Base-by-base conservation (phyloP, 1,284 basidiomycete genomes). In the Spongispora temasekensis region DNA sequence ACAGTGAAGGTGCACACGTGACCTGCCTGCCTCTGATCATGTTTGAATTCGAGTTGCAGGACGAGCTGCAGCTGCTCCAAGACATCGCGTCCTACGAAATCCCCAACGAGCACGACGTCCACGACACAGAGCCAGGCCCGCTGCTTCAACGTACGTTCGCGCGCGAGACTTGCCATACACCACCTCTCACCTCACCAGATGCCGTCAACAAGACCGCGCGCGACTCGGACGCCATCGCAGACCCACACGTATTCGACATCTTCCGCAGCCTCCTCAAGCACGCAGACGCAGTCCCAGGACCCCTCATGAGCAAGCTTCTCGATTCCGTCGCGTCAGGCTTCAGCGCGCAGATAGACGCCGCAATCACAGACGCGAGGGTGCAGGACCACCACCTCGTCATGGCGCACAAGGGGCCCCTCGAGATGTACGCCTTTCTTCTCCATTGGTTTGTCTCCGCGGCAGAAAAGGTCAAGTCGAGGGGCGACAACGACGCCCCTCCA, bases 381-480 rank as follows among this genome's bases (percentile, higher is more conserved):
- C 87, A 88, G 23, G 90, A 93, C 57, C 87, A 89, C 62, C 84
- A 91, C 52, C 82, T 83, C 0, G 86, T 89, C 61, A 78, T 85
- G 65, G 74, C 81, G 0, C 93, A 95, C 76, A 90, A 89, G 71
- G 70, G 74, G 1, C 85, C 93, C 0, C 79, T 97, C 54, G 95
- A 97, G 74, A 88, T 91, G 80, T 97, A 93, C 74, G 90, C 90
- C 4, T 97, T 97, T 72, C 78, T 97, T 23, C 75, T 97, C 9
- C 82, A 89, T 65, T 97, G 94, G 94, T 94, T 94, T 70, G 89
- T 93, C 23, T 77, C 78, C 19, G 86, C 86, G 0, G 90, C 88
- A 1, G 93, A 96, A 75, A 89, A 88, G 64, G 84, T 89, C 58
- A 89, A 88, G 57, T 77, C 78, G 4, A 76, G 80, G 5, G 83